Evolutionary conservation across 2,329 filamentous ascomycete species (phyloP), one percentile per base, ranked within the genome.

Genomic region (Akanthomyces lecanii): DNA sequence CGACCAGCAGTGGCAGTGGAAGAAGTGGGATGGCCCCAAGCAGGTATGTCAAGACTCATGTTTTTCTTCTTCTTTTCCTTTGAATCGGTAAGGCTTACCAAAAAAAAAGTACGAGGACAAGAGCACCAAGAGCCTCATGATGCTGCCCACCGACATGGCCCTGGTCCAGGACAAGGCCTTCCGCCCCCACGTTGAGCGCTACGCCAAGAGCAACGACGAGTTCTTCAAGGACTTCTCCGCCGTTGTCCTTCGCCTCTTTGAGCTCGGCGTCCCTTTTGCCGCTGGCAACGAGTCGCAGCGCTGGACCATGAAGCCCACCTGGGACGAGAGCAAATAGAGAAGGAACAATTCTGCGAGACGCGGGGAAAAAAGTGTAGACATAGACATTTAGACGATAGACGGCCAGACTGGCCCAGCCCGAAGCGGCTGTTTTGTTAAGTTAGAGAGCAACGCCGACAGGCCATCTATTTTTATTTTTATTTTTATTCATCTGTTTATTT

Each of bases 201-300:
- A 97, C 75, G 93, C 94, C 72, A 91, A 91, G 82, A 91, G 97
- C 78, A 91, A 91, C 76, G 90, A 92, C 63, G 81, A 81, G 58
- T 99, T 97, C 85, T 98, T 98, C 85, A 89, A 89, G 77, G 94
- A 98, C 76, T 99, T 98, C 76, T 82, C 88, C 14, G 84, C 87
- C 45, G 92, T 89, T 58, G 82, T 94, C 63, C 78, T 85, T 70
- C 94, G 89, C 81, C 85, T 99, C 55, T 94, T 98, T 69, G 94
- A 98, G 84, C 86, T 97, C 16, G 94, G 94, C 71, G 94, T 98
- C 64, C 93, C 94, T 42, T 98, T 97, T 76, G 77, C 86, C 70
- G 84, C 85, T 75, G 83, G 83, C 69, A 76, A 77, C 16, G 82
- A 88, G 75, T 82, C 74, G 68, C 69, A 74, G 71, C 74, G 81